Conservation (phyloP, 768 basidiomycete genomes). For the Hortiboletus flavorubellus region DNA sequence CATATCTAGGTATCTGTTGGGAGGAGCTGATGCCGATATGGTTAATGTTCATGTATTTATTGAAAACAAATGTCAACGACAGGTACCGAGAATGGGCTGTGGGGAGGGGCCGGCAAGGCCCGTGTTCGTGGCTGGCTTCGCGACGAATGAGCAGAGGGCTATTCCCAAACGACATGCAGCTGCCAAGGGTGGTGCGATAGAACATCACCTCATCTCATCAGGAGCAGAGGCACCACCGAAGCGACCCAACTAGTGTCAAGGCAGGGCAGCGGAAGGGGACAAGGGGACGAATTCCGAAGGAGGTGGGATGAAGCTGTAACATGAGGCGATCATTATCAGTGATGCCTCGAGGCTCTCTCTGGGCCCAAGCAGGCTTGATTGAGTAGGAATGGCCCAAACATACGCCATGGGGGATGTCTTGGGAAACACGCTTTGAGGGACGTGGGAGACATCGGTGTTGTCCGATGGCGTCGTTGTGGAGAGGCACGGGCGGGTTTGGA, state of each 20-base stretch:
- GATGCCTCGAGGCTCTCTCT: conserved; percentile 28
- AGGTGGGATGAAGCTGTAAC: conserved; percentile 2
- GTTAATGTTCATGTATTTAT: neutral
- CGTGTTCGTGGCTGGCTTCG: neutral
- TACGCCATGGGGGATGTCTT: conserved; percentile 4
- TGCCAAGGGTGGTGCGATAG: neutral
- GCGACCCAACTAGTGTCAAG: neutral
- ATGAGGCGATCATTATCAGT: conserved; percentile 25
- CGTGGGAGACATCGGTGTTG: neutral
- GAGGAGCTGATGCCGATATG: neutral
- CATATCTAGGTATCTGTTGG: neutral
- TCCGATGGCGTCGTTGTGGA: too few relatives aligned
- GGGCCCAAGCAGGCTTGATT: conserved; percentile 8
- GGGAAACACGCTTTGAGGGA: conserved; percentile 1
- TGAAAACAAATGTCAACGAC: neutral
- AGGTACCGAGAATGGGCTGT: too few relatives aligned
- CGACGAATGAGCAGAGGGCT: neutral
- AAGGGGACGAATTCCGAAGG: conserved; percentile 4
- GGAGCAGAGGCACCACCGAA: neutral
- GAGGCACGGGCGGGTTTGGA: too few relatives aligned
- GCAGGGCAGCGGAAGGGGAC: neutral
- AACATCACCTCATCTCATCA: neutral
- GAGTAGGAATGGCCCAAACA: conserved; percentile 11
- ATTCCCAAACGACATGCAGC: conserved; percentile 2
- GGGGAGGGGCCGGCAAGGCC: neutral